A percentile compares a stretch with the other conserved stretches of the same genome.
These are phyloP conservation scores for Oidiodendron maius DNA, from an alignment of 495 filamentous ascomycete species.

Conservation along the genomic window DNA sequence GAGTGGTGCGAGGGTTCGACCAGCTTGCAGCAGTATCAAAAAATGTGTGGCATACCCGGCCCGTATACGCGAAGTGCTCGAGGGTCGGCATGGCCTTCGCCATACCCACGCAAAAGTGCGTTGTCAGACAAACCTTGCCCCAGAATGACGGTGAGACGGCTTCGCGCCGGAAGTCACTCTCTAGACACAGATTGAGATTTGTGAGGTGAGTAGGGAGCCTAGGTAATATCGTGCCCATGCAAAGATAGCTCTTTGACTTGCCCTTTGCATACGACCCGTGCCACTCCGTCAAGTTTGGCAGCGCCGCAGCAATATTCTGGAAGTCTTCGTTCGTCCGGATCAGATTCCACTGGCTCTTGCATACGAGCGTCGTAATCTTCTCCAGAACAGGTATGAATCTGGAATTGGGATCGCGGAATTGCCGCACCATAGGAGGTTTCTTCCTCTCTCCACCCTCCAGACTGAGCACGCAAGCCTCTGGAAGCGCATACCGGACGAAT, in stretches of 20 bases:
- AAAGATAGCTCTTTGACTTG: conserved; percentile 61
- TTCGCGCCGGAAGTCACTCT: conserved; percentile 60
- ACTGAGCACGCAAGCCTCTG: conserved; percentile 58
- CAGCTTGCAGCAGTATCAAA: conserved; percentile 41
- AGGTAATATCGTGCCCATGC: conserved; percentile 52
- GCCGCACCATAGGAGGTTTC: conserved; percentile 58
- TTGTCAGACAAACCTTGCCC: conserved; percentile 42
- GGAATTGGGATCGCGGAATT: conserved; percentile 36
- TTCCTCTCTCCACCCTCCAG: conserved; percentile 70
- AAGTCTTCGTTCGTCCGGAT: conserved; percentile 63
- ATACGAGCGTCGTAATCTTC: conserved; percentile 53
- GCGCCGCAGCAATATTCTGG: conserved; percentile 46
- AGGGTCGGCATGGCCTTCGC: conserved; percentile 49
- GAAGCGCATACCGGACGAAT: conserved; percentile 50
- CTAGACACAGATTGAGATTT: conserved; percentile 59
- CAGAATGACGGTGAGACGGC: conserved; percentile 46
- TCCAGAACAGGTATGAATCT: conserved; percentile 34
- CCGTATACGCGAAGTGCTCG: conserved; percentile 61
- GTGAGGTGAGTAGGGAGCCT: conserved; percentile 46
- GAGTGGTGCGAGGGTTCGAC: conserved; percentile 32
- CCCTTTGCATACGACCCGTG: conserved; percentile 65
- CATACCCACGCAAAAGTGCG: conserved; percentile 55
- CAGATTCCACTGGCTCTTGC: conserved; percentile 72
- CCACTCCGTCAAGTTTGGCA: conserved; percentile 64
- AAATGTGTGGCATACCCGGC: conserved; percentile 56